Percentiles rank a stretch among this genome's conserved stretches.
These are phyloP conservation scores for Cystoderma amianthinum DNA, from an alignment of 768 basidiomycete species.

Conservation along the genomic window DNA sequence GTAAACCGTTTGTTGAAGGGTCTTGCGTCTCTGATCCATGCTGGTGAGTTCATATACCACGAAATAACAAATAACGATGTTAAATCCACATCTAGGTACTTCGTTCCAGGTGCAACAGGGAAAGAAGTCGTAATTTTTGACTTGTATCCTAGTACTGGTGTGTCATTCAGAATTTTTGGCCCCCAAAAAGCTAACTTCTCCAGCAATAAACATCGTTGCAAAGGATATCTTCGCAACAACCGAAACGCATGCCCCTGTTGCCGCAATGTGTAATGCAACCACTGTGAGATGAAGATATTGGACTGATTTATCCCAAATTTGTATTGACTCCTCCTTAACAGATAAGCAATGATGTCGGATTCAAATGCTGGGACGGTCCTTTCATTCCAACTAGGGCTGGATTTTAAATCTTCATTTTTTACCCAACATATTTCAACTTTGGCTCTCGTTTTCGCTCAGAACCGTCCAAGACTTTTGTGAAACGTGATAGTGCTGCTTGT, in stretches of 20 bases:
- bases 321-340: conserved; percentile 7
- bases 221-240: conserved; percentile 41
- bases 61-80: too few relatives aligned
- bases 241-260: conserved; percentile 30
- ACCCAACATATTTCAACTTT: too few relatives aligned
- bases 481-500: too few relatives aligned
- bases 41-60: too few relatives aligned
- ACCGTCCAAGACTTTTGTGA: too few relatives aligned
- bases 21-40: conserved; percentile 54
- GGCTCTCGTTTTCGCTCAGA: too few relatives aligned
- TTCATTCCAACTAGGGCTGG: conserved; percentile 32
- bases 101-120: conserved; percentile 44
- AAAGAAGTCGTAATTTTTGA: conserved; percentile 56
- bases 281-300: conserved; percentile 24
- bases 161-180: neutral
- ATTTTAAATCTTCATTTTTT: too few relatives aligned
- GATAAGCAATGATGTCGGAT: conserved; percentile 41
- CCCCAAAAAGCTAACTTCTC: neutral
- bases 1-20: conserved; percentile 46
- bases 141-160: conserved; percentile 48
- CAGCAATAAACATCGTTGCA: conserved; percentile 42
- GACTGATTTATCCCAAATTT: neutral
- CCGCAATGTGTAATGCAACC: conserved; percentile 48
- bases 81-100: conserved; percentile 25
- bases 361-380: conserved; percentile 41